Evolutionary conservation across 1,139 yeast genomes (phyloP).

Genomic region (Sugiyamaella xylanicola): DNA sequence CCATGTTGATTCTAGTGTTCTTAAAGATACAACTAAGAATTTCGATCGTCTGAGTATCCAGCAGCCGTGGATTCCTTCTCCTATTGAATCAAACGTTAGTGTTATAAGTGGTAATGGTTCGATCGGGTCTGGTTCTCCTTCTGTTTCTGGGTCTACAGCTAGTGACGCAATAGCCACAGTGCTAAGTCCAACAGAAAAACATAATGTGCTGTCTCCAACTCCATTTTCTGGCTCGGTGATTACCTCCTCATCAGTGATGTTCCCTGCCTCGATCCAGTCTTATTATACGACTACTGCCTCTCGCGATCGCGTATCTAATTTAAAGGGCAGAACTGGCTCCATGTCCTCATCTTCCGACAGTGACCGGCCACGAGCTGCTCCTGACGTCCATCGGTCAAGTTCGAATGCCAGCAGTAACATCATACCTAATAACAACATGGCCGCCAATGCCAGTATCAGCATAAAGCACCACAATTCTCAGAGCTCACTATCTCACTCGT

Average conservation of each 20-base stretch:
- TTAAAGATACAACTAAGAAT: conserved; percentile 12
- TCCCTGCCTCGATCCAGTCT: conserved; percentile 6
- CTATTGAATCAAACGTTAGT: conserved; percentile 14
- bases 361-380: not conserved
- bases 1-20: conserved; percentile 11
- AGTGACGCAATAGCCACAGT: not conserved
- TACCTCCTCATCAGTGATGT: conserved; percentile 10
- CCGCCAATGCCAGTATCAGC: not conserved
- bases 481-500: not conserved
- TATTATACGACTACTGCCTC: conserved; percentile 10
- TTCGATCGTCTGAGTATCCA: conserved; percentile 13
- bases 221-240: conserved; percentile 15
- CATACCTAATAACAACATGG: not conserved
- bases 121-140: conserved; percentile 2
- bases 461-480: not conserved
- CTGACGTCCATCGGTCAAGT: not conserved
- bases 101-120: conserved; percentile 10
- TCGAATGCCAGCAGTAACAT: not conserved
- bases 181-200: not conserved
- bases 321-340: conserved; percentile 17
- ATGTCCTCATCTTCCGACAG: conserved; percentile 13
- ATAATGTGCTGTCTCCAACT: conserved; percentile 11
- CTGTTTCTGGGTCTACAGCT: conserved; percentile 1
- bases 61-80: conserved; percentile 21
- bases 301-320: conserved; percentile 15